Evolutionary conservation across 2,329 filamentous ascomycete genomes (phyloP).

Genomic region (Phyllosticta citribraziliensis): DNA sequence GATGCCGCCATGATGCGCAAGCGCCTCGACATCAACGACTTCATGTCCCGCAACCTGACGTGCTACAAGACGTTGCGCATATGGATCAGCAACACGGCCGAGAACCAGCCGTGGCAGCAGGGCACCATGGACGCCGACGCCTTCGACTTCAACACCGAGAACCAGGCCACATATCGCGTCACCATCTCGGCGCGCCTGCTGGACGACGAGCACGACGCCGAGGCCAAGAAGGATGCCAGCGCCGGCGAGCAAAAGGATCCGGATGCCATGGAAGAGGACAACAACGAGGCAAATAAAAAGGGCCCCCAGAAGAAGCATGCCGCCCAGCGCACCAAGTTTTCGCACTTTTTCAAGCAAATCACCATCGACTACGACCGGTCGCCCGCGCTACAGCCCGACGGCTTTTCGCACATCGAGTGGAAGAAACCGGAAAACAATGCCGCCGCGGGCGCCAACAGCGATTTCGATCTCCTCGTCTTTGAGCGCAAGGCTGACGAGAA

Average conservation of each 20-base stretch:
- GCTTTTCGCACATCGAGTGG: constrained; percentile 66
- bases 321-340: constrained; percentile 47
- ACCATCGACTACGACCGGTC: constrained; percentile 51
- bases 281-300: constrained; percentile 19
- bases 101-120: constrained; percentile 89
- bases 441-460: constrained; percentile 50
- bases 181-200: constrained; percentile 85
- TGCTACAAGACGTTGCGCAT: constrained; percentile 77
- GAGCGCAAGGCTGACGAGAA: constrained; percentile 90
- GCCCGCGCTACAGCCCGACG: constrained; percentile 55
- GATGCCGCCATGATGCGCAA: constrained; percentile 94
- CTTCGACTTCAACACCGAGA: constrained; percentile 71
- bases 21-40: constrained; percentile 72
- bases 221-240: constrained; percentile 16
- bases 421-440: constrained; percentile 59
- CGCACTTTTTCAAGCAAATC: constrained; percentile 75
- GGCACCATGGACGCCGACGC: constrained; percentile 58
- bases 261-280: constrained; percentile 54
- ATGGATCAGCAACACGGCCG: constrained; percentile 90
- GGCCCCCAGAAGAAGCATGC: constrained; percentile 18
- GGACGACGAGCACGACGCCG: constrained; percentile 36
- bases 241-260: constrained; percentile 29
- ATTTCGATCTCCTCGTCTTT: constrained; percentile 88
- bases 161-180: constrained; percentile 73
- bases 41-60: constrained; percentile 65